Conservation (phyloP, 2,329 filamentous ascomycete genomes). For the Ampelomyces quisqualis region DNA sequence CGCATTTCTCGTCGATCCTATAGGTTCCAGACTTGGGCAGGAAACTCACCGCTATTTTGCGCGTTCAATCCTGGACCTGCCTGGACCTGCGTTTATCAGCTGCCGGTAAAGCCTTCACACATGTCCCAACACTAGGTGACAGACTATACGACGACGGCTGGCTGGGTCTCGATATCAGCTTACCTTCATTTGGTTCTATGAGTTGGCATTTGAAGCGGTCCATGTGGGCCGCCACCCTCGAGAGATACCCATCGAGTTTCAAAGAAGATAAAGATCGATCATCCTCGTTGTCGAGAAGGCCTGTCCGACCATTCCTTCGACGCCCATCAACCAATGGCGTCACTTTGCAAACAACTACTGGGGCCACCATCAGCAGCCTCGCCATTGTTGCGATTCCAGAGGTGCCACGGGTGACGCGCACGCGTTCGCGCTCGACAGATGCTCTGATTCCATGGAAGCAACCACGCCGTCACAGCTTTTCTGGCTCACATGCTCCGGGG, state of each 20-base stretch:
- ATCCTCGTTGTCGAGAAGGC: conserved; percentile 4
- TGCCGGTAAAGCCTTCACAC: conserved; percentile 4
- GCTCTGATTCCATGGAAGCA: conserved; percentile 5
- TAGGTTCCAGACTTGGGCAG: conserved; percentile 2
- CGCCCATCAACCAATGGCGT: conserved; percentile 4
- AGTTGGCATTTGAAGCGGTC: conserved; percentile 7
- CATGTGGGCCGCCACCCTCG: conserved; percentile 2
- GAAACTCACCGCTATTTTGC: conserved; percentile 5
- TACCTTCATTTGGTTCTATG: conserved; percentile 2
- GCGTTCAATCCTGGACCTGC: conserved; percentile 2
- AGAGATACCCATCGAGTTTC: conserved; percentile 4
- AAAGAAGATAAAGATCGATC: conserved; percentile 6
- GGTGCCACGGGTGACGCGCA: conserved; percentile 2
- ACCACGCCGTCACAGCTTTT: conserved; percentile 6
- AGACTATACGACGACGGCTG: conserved; percentile 1
- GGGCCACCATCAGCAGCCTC: neutral
- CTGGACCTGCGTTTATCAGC: conserved; percentile 1
- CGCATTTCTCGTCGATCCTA: neutral
- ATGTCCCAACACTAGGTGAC: conserved; percentile 1
- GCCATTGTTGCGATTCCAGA: conserved; percentile 3
- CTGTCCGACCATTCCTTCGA: conserved; percentile 3
- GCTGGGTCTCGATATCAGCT: conserved; percentile 1
- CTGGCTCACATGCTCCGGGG: neutral
- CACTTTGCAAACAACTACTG: conserved; percentile 1
- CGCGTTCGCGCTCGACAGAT: conserved; percentile 4